phyloP scores from a whole-genome alignment of 176 grass and related monocot genomes.

The Oryza punctata region DNA sequence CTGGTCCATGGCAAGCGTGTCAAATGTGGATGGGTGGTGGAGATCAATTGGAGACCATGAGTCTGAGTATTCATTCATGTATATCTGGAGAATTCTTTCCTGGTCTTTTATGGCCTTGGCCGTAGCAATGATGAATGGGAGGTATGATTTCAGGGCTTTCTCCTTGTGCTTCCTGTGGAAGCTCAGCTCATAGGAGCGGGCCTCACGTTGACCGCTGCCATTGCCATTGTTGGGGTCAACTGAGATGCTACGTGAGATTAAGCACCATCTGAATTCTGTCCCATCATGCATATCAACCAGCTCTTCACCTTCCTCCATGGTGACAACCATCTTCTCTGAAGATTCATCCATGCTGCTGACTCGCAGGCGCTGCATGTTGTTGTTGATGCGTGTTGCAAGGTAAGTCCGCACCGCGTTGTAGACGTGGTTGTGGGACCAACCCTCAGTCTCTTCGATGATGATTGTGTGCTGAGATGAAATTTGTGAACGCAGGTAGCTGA shows the following conservation, averaged over 20 bases:
- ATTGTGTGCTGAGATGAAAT: conserved; percentile 50
- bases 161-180: conserved; percentile 82
- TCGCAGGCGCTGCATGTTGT: conserved; percentile 36
- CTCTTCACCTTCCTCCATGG: conserved; percentile 63
- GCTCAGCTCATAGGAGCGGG: conserved; percentile 52
- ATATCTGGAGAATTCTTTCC: conserved; percentile 53
- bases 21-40: conserved; percentile 81
- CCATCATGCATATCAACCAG: conserved; percentile 56
- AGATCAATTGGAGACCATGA: conserved; percentile 64
- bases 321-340: conserved; percentile 44
- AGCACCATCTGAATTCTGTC: conserved; percentile 62
- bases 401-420: conserved; percentile 54
- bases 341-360: conserved; percentile 44
- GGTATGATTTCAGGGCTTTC: conserved; percentile 59
- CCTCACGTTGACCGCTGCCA: not conserved
- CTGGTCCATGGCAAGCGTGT: conserved; percentile 71
- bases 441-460: conserved; percentile 58
- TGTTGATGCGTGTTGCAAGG: conserved; percentile 46
- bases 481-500: conserved; percentile 41
- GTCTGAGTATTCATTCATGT: conserved; percentile 51
- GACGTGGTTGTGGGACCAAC: conserved; percentile 38
- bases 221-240: not conserved
- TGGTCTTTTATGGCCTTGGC: conserved; percentile 63
- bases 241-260: not conserved
- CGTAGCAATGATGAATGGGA: conserved; percentile 58